phyloP scores from a whole-genome alignment of 345 rosid genomes.

The Odontarrhena argentea region DNA sequence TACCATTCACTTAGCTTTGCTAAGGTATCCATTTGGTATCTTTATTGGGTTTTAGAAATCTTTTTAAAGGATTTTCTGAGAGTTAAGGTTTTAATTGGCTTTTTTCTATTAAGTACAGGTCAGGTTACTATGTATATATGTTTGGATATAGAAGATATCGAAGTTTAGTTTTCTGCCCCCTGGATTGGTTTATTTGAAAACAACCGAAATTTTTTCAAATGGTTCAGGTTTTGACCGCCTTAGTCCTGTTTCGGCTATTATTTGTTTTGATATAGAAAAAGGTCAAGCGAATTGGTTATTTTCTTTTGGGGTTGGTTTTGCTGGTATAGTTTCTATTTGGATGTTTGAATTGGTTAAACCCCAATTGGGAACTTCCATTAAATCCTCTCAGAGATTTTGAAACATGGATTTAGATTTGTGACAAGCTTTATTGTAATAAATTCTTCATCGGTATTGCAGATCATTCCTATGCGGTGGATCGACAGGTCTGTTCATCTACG shows the following conservation, averaged over 20 bases:
- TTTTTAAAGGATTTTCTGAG: no score
- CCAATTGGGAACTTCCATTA: neutral
- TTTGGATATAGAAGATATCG: no score
- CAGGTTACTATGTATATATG: no score
- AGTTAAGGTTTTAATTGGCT: no score
- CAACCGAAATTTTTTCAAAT: no score
- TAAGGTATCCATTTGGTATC: neutral
- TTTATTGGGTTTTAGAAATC: no score
- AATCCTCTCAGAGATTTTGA: neutral
- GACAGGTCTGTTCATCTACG: constrained; percentile 72
- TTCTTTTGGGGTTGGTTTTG: neutral
- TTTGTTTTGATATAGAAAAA: no score
- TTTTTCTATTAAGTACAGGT: no score
- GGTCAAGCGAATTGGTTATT: neutral
- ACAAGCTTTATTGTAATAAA: neutral
- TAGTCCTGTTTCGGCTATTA: no score
- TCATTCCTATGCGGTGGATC: constrained; percentile 86
- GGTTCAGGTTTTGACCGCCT: no score
- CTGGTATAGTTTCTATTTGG: neutral
- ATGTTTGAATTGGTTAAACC: neutral
- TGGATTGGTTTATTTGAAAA: no score
- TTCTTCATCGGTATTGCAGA: constrained; percentile 39
- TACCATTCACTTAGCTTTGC: neutral
- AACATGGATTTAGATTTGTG: neutral
- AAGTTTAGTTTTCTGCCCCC: no score